Conservation (phyloP, 2,329 filamentous ascomycete genomes). For the Capronia coronata region DNA sequence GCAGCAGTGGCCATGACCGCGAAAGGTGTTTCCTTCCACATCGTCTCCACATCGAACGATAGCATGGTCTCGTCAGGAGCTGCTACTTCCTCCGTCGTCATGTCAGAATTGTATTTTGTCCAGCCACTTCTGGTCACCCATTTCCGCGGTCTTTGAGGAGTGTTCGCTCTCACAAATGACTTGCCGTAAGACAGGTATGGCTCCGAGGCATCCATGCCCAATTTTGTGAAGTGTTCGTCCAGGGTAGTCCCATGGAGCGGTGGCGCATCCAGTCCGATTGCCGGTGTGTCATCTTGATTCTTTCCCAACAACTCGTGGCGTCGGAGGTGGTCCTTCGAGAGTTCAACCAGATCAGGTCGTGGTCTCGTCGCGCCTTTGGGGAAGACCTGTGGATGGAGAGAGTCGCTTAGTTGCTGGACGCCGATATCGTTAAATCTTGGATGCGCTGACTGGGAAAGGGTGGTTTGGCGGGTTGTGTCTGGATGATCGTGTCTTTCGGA, state of each 20-base stretch:
- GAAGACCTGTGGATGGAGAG: constrained; percentile 81
- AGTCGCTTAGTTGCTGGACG: constrained; percentile 82
- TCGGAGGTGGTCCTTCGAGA: constrained; percentile 74
- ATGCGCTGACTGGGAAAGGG: constrained; percentile 31
- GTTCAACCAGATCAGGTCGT: constrained; percentile 64
- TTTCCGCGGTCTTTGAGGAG: constrained; percentile 57
- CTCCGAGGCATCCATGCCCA: constrained; percentile 80
- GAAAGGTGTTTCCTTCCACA: constrained; percentile 89
- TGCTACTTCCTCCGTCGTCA: constrained; percentile 63
- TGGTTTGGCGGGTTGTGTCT: constrained; percentile 1
- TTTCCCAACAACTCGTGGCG: constrained; percentile 86
- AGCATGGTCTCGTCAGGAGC: constrained; percentile 74
- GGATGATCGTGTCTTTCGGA: background rate
- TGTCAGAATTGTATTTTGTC: constrained; percentile 83
- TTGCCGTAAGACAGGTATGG: constrained; percentile 73
- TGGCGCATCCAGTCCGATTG: constrained; percentile 82
- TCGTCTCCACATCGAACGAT: constrained; percentile 92
- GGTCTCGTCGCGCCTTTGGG: constrained; percentile 49
- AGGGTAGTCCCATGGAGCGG: constrained; percentile 69
- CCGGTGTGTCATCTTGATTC: constrained; percentile 67
- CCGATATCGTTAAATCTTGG: constrained; percentile 86
- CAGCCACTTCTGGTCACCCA: constrained; percentile 81
- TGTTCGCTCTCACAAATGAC: constrained; percentile 58
- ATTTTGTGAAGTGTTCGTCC: constrained; percentile 88
- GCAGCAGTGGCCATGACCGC: constrained; percentile 96